phyloP scores from a whole-genome alignment of 108 stramenopile genomes.

The Skeletonema grethae region DNA sequence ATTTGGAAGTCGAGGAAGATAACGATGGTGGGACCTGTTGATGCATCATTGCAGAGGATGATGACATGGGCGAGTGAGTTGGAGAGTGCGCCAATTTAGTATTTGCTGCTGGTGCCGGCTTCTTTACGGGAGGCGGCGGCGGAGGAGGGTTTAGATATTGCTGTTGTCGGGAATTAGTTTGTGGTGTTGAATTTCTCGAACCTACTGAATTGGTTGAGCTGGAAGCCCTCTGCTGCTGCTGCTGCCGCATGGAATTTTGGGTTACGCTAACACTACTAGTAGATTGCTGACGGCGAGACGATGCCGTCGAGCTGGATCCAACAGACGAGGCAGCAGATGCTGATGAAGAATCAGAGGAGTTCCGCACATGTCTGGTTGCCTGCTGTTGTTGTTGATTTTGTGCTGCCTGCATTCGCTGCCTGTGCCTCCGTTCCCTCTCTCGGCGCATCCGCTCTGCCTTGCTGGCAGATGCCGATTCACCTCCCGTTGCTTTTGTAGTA shows the following conservation, averaged over 20 bases:
- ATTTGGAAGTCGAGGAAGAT: conserved; percentile 15
- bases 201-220: neutral
- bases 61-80: conserved; percentile 6
- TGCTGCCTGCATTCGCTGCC: conserved; percentile 39
- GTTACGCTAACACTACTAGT: neutral
- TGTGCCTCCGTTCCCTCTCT: conserved; percentile 40
- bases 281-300: conserved; percentile 1
- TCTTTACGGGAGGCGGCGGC: conserved; percentile 19
- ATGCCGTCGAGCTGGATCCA: conserved; percentile 6
- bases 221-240: conserved; percentile 9
- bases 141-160: neutral
- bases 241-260: conserved; percentile 29
- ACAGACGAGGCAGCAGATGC: conserved; percentile 2
- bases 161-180: neutral
- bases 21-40: conserved; percentile 4
- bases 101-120: neutral
- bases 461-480: conserved; percentile 33
- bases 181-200: conserved; percentile 9
- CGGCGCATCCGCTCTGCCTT: conserved; percentile 36
- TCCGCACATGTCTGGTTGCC: conserved; percentile 9
- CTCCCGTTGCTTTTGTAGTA: conserved; percentile 4
- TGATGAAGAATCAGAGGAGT: conserved; percentile 4
- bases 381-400: conserved; percentile 12
- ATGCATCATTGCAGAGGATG: conserved; percentile 13
- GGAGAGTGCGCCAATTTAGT: neutral